phyloP scores from a whole-genome alignment of 805 yeast genomes.

The Metschnikowia koreensis region DNA sequence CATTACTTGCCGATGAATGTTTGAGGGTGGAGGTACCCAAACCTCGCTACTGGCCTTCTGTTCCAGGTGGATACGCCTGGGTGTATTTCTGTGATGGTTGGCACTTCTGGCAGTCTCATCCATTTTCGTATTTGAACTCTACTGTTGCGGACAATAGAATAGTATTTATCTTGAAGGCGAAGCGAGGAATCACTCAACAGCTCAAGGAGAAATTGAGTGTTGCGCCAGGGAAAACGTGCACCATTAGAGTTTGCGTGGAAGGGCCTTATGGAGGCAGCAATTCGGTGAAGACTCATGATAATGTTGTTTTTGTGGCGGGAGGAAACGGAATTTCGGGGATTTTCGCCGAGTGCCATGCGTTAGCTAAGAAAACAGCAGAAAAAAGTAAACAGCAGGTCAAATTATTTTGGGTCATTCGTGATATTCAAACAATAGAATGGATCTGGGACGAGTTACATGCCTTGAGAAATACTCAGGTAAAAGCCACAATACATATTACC shows the following conservation, averaged over 20 bases:
- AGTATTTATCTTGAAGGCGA: conserved; percentile 34
- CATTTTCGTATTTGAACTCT: conserved; percentile 34
- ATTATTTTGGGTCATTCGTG: conserved; percentile 20
- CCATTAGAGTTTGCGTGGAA: conserved; percentile 44
- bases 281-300: conserved; percentile 48
- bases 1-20: conserved; percentile 35
- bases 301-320: conserved; percentile 63
- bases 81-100: conserved; percentile 33
- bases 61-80: conserved; percentile 44
- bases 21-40: conserved; percentile 35
- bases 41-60: conserved; percentile 35
- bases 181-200: conserved; percentile 38
- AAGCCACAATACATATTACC: conserved; percentile 17
- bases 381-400: conserved; percentile 15
- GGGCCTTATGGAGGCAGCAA: conserved; percentile 69
- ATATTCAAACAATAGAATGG: conserved; percentile 14
- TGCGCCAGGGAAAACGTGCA: conserved; percentile 28
- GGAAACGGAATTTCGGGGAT: conserved; percentile 74
- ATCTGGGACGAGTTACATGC: conserved; percentile 15
- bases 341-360: conserved; percentile 37
- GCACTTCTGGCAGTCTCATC: conserved; percentile 45
- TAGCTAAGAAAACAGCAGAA: conserved; percentile 23
- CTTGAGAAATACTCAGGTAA: conserved; percentile 10
- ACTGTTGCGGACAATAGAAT: conserved; percentile 20
- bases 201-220: conserved; percentile 26